Evolutionary conservation across 2,329 filamentous ascomycete species (phyloP).

Genomic region (Pseudogymnoascus sp.): DNA sequence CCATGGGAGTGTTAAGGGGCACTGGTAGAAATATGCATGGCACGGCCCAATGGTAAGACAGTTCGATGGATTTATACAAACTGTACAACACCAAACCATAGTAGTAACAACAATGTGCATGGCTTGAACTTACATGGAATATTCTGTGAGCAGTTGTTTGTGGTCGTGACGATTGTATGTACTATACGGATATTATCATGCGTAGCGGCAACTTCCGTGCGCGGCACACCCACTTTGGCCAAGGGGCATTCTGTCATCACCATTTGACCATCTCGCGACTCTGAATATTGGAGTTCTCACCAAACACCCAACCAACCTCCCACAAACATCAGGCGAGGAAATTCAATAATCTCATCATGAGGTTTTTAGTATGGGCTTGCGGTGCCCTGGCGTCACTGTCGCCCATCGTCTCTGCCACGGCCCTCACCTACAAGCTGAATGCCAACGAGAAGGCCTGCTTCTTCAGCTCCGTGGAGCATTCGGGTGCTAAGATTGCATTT

Average conservation of each 20-base stretch:
- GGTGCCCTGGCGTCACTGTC: conserved; percentile 65
- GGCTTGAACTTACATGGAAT: not conserved
- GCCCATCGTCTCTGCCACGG: conserved; percentile 71
- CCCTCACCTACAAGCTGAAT: conserved; percentile 83
- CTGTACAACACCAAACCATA: conserved; percentile 7
- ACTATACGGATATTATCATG: not conserved
- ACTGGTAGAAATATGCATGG: conserved; percentile 5
- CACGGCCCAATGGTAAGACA: not conserved
- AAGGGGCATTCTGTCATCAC: conserved; percentile 8
- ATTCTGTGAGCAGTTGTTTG: not conserved
- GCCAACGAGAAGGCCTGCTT: conserved; percentile 96
- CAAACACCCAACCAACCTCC: not conserved
- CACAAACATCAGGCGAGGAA: conserved; percentile 4
- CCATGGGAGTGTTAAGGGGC: not conserved
- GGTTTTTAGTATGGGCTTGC: conserved; percentile 50
- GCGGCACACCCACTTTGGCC: not conserved
- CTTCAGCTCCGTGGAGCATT: conserved; percentile 69
- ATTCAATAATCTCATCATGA: conserved; percentile 44
- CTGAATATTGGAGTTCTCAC: not conserved
- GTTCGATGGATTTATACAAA: conserved; percentile 6
- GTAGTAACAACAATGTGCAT: conserved; percentile 7
- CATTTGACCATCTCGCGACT: conserved; percentile 1
- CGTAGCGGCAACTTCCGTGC: not conserved
- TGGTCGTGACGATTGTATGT: not conserved
- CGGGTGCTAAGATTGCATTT: conserved; percentile 85